Base-by-base conservation (phyloP, 163 green algal species). In the Coccomyxa subellipsoidea region DNA sequence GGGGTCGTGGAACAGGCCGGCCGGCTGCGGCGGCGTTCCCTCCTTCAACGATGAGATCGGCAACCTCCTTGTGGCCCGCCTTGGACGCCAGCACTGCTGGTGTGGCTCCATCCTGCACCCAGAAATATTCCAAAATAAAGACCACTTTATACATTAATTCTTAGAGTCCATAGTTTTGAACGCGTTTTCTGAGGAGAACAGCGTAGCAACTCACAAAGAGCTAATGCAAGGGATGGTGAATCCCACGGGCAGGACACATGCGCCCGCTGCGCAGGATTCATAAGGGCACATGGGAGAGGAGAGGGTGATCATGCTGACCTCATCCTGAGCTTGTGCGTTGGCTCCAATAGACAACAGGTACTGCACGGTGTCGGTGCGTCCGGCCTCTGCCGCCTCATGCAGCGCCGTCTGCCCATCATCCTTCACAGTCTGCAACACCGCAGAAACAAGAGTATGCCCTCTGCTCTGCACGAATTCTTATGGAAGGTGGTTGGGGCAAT, bases 291-390 rank as follows among this genome's bases (percentile, higher is more conserved):
- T n/a, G n/a, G n/a, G n/a, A n/a, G n/a, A n/a, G n/a, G n/a, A n/a
- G n/a, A n/a, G n/a, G n/a, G n/a, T n/a, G n/a, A n/a, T n/a, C n/a
- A n/a, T n/a, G n/a, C 69, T 29, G 31, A 81, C 77, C 82, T 79
- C 37, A 78, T 86, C 70, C 36, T 71, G 77, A 0, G 71, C 54
- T 32, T 53, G 39, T 2, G 78, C 34, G 72, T 81, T 76, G 7
- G 84, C 84, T 8, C 84, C 84, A 47, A 81, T 35, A 7, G 54
- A 76, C 8, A 88, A 27, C 32, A 88, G 81, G 10, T 76, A 32
- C 38, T 81, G 35, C 7, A 78, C 80, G 6, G 54, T 69, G 1
- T 82, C 76, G 8, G 69, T 76, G 6, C 82, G 59, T 23, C 80
- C 80, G 0, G 69, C 47, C 34, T 73, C 84, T 23, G 54, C 79